Conservation (phyloP, 768 basidiomycete species). For the Tricholoma sp. region DNA sequence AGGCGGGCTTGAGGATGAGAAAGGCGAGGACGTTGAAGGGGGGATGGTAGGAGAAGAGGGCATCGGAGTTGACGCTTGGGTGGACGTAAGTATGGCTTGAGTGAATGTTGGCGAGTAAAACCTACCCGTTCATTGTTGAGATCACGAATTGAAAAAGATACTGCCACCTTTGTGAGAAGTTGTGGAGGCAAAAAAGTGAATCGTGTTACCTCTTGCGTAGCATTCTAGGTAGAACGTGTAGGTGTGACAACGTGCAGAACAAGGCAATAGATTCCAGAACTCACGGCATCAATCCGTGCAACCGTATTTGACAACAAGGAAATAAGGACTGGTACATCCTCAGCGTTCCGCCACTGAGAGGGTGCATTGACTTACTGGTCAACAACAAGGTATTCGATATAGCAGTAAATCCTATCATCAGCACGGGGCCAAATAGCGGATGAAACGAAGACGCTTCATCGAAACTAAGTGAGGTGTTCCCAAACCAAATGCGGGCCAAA, state of each 20-base stretch:
- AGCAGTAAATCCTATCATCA: conserved; percentile 79
- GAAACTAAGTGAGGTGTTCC: conserved; percentile 64
- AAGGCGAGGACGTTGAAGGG: conserved; percentile 87
- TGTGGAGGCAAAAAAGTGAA: background rate
- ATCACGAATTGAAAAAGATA: conserved; percentile 87
- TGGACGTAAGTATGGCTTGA: conserved; percentile 2
- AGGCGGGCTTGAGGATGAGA: conserved; percentile 71
- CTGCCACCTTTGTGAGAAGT: conserved; percentile 50
- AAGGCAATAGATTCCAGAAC: conserved; percentile 11
- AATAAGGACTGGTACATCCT: conserved; percentile 53
- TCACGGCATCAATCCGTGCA: conserved; percentile 66
- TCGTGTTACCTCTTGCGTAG: conserved; percentile 36
- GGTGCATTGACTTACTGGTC: conserved; percentile 52
- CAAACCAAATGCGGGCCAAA: conserved; percentile 86
- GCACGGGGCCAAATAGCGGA: conserved; percentile 67
- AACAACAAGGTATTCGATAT: conserved; percentile 73
- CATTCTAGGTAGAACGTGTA: conserved; percentile 28
- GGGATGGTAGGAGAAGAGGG: conserved; percentile 87
- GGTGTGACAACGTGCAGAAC: background rate
- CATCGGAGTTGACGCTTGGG: conserved; percentile 80
- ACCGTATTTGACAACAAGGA: conserved; percentile 91
- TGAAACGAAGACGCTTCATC: conserved; percentile 55
- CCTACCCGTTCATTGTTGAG: conserved; percentile 81
- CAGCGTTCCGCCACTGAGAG: background rate
- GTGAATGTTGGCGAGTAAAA: background rate